Evolutionary conservation across 2,329 filamentous ascomycete genomes (phyloP).

Genomic region (Claviceps sp.): DNA sequence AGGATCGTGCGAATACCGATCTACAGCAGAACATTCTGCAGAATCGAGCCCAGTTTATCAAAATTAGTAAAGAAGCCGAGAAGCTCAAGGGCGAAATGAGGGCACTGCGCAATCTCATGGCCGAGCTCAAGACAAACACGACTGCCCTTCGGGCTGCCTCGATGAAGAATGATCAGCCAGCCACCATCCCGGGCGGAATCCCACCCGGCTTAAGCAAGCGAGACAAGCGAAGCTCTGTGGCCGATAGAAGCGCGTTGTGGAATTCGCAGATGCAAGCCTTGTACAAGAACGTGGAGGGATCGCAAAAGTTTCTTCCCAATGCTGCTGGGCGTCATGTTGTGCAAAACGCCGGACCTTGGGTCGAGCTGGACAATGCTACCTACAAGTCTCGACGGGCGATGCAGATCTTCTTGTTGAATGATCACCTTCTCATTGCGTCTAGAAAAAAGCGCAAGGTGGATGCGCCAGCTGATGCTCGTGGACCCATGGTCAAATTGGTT

Average conservation of each 20-base stretch:
- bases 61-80: conserved; percentile 97
- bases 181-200: conserved; percentile 36
- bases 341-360: conserved; percentile 84
- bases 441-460: conserved; percentile 87
- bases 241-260: conserved; percentile 52
- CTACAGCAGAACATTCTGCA: conserved; percentile 93
- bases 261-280: conserved; percentile 59
- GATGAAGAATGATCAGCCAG: conserved; percentile 32
- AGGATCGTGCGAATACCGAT: conserved; percentile 65
- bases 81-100: conserved; percentile 96
- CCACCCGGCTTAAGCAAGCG: conserved; percentile 46
- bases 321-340: conserved; percentile 85
- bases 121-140: conserved; percentile 73
- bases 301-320: conserved; percentile 90
- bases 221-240: conserved; percentile 83
- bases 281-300: conserved; percentile 96
- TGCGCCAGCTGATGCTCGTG: conserved; percentile 36
- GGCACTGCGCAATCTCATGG: conserved; percentile 77
- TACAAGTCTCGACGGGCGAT: conserved; percentile 87
- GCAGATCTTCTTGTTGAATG: conserved; percentile 85
- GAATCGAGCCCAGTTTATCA: conserved; percentile 96
- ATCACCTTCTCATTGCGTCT: conserved; percentile 82
- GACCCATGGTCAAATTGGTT: conserved; percentile 60
- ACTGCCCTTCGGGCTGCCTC: conserved; percentile 50
- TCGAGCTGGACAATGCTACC: conserved; percentile 92